Evolutionary conservation across 2,329 filamentous ascomycete genomes (phyloP).

Genomic region (Bipolaris victoriae): DNA sequence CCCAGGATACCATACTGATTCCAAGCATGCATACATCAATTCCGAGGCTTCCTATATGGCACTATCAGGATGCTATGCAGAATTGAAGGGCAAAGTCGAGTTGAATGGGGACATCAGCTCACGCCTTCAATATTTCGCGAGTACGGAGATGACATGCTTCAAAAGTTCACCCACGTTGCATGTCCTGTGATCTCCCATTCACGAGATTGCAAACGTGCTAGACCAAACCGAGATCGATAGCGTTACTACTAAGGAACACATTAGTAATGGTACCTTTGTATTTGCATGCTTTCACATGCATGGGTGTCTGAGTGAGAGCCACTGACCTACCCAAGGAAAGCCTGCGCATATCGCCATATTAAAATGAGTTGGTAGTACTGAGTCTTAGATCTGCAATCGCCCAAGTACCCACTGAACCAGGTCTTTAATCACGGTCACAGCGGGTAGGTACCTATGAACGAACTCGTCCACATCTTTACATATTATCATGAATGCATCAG

Average conservation of each 20-base stretch:
- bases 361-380: not conserved
- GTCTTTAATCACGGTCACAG: not conserved
- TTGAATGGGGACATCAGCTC: too few relatives aligned
- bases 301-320: not conserved
- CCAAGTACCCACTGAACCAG: not conserved
- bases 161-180: not conserved
- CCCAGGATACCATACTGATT: not conserved
- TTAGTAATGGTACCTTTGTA: not conserved
- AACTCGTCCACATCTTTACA: constrained; percentile 14
- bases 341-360: not conserved
- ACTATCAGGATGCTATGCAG: not conserved
- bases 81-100: not conserved
- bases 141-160: not conserved
- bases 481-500: constrained; percentile 10
- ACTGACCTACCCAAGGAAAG: not conserved
- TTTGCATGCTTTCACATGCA: not conserved
- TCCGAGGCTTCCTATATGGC: not conserved
- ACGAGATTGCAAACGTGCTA: not conserved
- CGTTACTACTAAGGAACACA: not conserved
- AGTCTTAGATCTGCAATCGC: not conserved
- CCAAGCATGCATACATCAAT: not conserved
- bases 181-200: not conserved
- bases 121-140: not conserved
- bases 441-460: constrained; percentile 9
- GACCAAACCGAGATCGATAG: not conserved